Evolutionary conservation across 1,284 basidiomycete genomes (phyloP), one percentile per base, ranked within the genome.

Genomic region (Abortiporus biennis): DNA sequence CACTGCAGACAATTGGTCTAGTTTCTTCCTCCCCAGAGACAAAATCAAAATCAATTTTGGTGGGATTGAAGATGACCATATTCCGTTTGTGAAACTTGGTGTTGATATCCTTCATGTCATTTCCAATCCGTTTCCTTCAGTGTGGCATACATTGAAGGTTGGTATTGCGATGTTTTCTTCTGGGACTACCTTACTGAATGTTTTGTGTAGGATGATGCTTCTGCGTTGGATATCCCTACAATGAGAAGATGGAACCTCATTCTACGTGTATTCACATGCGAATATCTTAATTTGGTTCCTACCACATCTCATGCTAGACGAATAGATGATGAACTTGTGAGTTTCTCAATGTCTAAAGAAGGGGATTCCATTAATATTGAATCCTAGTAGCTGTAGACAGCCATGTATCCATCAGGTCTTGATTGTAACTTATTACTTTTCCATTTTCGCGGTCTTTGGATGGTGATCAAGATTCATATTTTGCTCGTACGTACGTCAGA

Each of bases 61-160:
- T 1, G 83, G 81, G 36, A 85, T 98, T 45, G 90, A 82, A 32
- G 96, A 99, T 62, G 96, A 99, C 65, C 96, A 99, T 62, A 62
- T 92, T 20, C 96, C 96, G 12, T 99, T 99, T 66, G 56, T 96
- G 34, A 63, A 70, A 27, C 65, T 72, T 40, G 96, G 95, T 4
- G 93, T 99, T 15, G 91, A 82, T 44, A 69, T 98, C 37, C 64
- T 99, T 48, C 96, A 99, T 61, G 58, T 99, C 38, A 99, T 99
- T 46, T 67, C 94, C 0, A 78, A 77, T 32, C 93, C 91, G 0
- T 99, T 99, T 61, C 96, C 96, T 0, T 47, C 39, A 2, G 93
- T 96, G 4, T 98, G 95, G 96, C 96, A 98, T 63, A 85, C 75
- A 12, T 58, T 92, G 21, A 59, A 57, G 44, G 90, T 91, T 52